Base-by-base conservation (phyloP, 306 rosid species). In the Prunus salicina region DNA sequence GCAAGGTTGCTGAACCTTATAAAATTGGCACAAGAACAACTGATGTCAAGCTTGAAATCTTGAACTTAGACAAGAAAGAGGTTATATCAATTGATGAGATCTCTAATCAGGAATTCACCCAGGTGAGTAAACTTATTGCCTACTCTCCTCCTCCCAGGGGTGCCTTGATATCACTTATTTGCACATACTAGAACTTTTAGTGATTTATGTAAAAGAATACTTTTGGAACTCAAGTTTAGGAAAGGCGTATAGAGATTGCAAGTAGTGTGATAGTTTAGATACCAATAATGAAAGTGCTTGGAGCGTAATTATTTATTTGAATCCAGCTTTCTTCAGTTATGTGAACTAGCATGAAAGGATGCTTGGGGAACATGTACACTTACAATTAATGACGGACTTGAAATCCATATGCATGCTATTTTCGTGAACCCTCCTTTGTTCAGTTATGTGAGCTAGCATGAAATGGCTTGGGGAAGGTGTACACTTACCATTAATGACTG, bases 51-150 rank as follows among this genome's bases (percentile, higher is more conserved):
- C 97, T 96, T 84, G 99, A 92, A 79, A 88, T 96, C 74, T 82
- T 84, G 76, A 96, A 96, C 85, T 82, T 96, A 83, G 89, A 91
- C 84, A 90, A 88, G 87, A 91, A 82, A 78, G 98, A 96, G 79
- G 80, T 84, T 73, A 81, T 96, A 83, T 76, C 92, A 28, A 88
- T 96, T 64, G 89, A 86, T 34, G 92, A 86, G 83, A 86, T 92
- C 83, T 92, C 99, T 14, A 83, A 96, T 86, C 91, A 92, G 82
- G 96, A 84, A 70, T 96, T 96, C 82, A 84, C 92, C 4, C 93
- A 89, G 98, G 99, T 96, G 76, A 83, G 75, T 64, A 38, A 18
- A 78, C 22, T 71, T 83, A 19, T 45, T 25, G 62, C 78, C 75
- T 51, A 24, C 69, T 60, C 69, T 73, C 58, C 65, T 34, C 30